Evolutionary conservation across 2,329 filamentous ascomycete species (phyloP).

Genomic region (Apiospora kogelbergensis): DNA sequence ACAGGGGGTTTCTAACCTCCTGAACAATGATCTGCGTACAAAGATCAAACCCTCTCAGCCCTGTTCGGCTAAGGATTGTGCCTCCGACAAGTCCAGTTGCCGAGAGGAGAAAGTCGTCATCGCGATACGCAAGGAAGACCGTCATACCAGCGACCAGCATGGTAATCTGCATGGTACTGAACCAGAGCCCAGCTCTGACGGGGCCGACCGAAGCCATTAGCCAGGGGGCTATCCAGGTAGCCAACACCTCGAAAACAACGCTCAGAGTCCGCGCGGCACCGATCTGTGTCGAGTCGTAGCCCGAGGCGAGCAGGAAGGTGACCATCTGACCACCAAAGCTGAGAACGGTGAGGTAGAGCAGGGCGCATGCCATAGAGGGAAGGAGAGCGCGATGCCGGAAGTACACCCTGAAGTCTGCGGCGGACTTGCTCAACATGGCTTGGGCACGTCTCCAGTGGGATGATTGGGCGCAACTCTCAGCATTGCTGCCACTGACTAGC

Average conservation of each 20-base stretch:
- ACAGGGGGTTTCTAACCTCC: slow-evolving; percentile 42
- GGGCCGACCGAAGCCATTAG: slow-evolving; percentile 56
- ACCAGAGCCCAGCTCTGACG: slow-evolving; percentile 69
- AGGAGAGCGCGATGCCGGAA: slow-evolving; percentile 55
- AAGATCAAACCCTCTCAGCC: slow-evolving; percentile 62
- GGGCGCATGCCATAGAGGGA: slow-evolving; percentile 57
- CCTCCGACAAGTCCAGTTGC: slow-evolving; percentile 50
- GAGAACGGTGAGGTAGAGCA: slow-evolving; percentile 64
- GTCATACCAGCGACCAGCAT: slow-evolving; percentile 48
- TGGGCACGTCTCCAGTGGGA: neutral
- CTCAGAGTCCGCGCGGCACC: slow-evolving; percentile 53
- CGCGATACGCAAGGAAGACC: neutral
- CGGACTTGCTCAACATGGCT: neutral
- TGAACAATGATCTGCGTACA: slow-evolving; percentile 61
- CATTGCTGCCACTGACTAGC: too few relatives aligned
- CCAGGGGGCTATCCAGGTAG: slow-evolving; percentile 59
- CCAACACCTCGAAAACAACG: slow-evolving; percentile 56
- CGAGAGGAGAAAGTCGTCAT: slow-evolving; percentile 30
- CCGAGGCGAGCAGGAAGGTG: slow-evolving; percentile 58
- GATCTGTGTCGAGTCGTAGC: slow-evolving; percentile 51
- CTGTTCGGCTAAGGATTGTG: slow-evolving; percentile 56
- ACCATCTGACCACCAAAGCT: slow-evolving; percentile 63
- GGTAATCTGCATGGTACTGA: slow-evolving; percentile 64
- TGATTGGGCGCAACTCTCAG: neutral
- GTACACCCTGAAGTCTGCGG: slow-evolving; percentile 39